Evolutionary conservation across 2,329 filamentous ascomycete species (phyloP).

Genomic region (Lithohypha guttulata): DNA sequence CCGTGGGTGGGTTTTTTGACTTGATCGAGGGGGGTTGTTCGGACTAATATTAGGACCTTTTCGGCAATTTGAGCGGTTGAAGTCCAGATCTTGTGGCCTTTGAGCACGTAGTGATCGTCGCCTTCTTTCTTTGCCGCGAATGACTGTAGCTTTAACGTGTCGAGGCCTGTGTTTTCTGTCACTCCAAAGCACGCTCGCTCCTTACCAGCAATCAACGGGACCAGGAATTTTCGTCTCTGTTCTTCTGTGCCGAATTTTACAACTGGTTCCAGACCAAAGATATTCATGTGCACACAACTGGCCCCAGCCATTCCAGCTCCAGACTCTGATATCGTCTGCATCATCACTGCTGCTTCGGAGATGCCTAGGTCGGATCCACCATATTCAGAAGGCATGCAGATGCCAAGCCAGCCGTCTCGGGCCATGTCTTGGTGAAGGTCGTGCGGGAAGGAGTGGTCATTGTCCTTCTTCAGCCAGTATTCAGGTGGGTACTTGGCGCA

Average conservation of each 20-base stretch:
- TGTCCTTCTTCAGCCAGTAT: slow-evolving; percentile 34
- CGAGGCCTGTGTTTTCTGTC: slow-evolving; percentile 36
- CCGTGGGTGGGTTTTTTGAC: slow-evolving; percentile 34
- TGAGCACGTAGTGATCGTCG: slow-evolving; percentile 26
- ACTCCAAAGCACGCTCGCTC: slow-evolving; percentile 35
- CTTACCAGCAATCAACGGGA: slow-evolving; percentile 31
- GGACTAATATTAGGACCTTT: slow-evolving; percentile 34
- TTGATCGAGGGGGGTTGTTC: slow-evolving; percentile 32
- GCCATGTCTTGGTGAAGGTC: slow-evolving; percentile 34
- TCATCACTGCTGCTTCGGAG: slow-evolving; percentile 37
- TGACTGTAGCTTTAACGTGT: slow-evolving; percentile 33
- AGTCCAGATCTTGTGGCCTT: slow-evolving; percentile 36
- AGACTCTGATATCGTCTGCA: slow-evolving; percentile 38
- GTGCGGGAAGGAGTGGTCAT: slow-evolving; percentile 28
- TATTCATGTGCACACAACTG: slow-evolving; percentile 38
- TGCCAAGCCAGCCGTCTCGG: slow-evolving; percentile 35
- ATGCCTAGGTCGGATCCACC: slow-evolving; percentile 35
- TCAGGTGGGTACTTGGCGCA: slow-evolving; percentile 32
- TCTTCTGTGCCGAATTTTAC: slow-evolving; percentile 35
- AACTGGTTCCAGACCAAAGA: slow-evolving; percentile 37
- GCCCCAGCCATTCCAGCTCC: slow-evolving; percentile 35
- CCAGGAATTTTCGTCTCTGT: slow-evolving; percentile 32
- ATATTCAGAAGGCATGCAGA: slow-evolving; percentile 34
- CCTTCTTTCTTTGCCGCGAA: slow-evolving; percentile 26
- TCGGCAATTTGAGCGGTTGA: slow-evolving; percentile 36